Base-by-base conservation (phyloP, 352 stramenopile species). In the Blastocystis sp. region DNA sequence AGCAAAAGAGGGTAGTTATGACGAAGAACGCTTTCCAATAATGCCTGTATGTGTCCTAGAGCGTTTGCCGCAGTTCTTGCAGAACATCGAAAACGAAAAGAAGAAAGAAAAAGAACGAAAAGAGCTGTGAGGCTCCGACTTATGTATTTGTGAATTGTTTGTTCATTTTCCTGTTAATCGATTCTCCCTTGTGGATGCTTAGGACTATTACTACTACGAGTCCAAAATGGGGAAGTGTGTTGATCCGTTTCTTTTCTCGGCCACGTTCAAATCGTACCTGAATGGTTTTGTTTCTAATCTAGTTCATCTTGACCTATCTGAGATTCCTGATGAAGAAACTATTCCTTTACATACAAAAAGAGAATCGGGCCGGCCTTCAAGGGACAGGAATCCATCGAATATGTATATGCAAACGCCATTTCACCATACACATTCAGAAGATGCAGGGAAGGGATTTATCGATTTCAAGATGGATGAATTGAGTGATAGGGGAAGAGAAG, bases 11-110 rank as follows among this genome's bases (percentile, higher is more conserved):
- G 65, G 49, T 49, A 74, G 35, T n/a, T 87, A 78, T 77, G 77
- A 87, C 27, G 77, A 87, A 42, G 77, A 87, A 29, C 54, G 77
- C 7, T 66, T 58, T 77, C 59, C 65, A 14, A 16, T 87, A 4
- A 78, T 87, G 65, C 77, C 77, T 16, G 57, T 87, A 1, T 19
- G 16, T 52, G 65, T 87, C 9, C 16, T 77, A 11, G 65, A 78
- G n/a, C 27, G 39, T 19, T 56, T 74, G 0, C 59, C 65, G 21
- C 39, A 37, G 49, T 78, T 52, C 43, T 63, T 87, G 12, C n/a
- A 75, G 35, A 46, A 66, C 11, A n/a, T 87, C 21, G 65, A 87
- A 46, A 54, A 87, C 19, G 74, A 27, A 49, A 87, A 87, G 58
- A 87, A 63, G 32, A 77, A 39, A 56, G 51, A 83, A 35, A 83